Evolutionary conservation across 2,329 filamentous ascomycete genomes (phyloP).

Genomic region (Ceratocystis lukuohia): DNA sequence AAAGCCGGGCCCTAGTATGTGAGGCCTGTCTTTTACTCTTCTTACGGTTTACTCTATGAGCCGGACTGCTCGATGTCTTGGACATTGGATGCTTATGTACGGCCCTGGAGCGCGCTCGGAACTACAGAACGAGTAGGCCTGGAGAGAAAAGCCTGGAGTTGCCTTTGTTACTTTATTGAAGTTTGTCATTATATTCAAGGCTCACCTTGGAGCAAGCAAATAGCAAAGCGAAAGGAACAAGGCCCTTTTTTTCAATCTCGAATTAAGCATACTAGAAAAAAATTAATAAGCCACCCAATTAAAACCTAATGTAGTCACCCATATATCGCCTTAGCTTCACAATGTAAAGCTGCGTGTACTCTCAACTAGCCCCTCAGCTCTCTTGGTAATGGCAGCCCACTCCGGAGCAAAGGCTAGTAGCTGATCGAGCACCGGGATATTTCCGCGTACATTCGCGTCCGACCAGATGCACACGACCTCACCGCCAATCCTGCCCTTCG

Average conservation of each 20-base stretch:
- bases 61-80: no score
- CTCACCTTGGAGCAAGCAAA: background rate
- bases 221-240: background rate
- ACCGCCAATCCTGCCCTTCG: slow-evolving; percentile 38
- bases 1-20: slow-evolving; percentile 19
- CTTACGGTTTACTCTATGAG: background rate
- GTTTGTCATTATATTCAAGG: background rate
- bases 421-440: slow-evolving; percentile 76
- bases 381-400: slow-evolving; percentile 70
- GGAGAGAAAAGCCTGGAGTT: background rate
- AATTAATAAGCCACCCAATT: slow-evolving; percentile 5
- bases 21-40: background rate
- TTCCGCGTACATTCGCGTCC: slow-evolving; percentile 58
- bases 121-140: background rate
- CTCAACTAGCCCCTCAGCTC: slow-evolving; percentile 65
- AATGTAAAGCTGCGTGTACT: slow-evolving; percentile 56
- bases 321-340: slow-evolving; percentile 24
- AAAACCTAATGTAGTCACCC: background rate
- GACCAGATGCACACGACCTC: slow-evolving; percentile 72
- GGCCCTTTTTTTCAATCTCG: background rate
- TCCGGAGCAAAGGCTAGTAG: slow-evolving; percentile 58
- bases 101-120: background rate
- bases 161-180: background rate
- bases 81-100: no score
- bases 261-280: slow-evolving; percentile 4